Evolutionary conservation across 2,329 filamentous ascomycete species (phyloP).

Genomic region (Passalora sequoiae): DNA sequence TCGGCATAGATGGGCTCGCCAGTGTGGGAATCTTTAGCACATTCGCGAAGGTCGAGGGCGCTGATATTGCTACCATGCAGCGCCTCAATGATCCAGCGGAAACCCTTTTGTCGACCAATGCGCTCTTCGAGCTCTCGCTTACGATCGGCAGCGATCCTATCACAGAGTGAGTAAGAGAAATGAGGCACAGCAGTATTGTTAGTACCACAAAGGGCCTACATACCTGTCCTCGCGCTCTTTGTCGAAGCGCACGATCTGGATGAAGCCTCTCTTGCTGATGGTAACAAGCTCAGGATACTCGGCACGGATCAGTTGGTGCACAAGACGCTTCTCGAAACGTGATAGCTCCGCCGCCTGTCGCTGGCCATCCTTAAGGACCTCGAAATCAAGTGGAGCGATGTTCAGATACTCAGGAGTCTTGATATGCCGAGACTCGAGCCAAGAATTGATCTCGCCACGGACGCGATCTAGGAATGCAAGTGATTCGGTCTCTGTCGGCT

Average conservation of each 20-base stretch:
- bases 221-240: slow-evolving; percentile 42
- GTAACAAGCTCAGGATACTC: slow-evolving; percentile 51
- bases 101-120: slow-evolving; percentile 44
- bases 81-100: slow-evolving; percentile 48
- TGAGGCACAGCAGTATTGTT: too few relatives aligned
- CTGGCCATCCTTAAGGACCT: slow-evolving; percentile 18
- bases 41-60: slow-evolving; percentile 35
- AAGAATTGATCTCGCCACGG: slow-evolving; percentile 43
- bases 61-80: slow-evolving; percentile 37
- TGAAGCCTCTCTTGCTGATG: slow-evolving; percentile 39
- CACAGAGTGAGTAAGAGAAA: too few relatives aligned
- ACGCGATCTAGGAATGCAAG: slow-evolving; percentile 48
- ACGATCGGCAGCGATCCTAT: slow-evolving; percentile 35
- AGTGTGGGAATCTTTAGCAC: slow-evolving; percentile 32
- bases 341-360: slow-evolving; percentile 38
- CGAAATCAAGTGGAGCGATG: slow-evolving; percentile 27
- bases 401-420: slow-evolving; percentile 31
- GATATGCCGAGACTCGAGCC: slow-evolving; percentile 37
- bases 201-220: too few relatives aligned
- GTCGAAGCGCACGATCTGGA: slow-evolving; percentile 41
- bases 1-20: slow-evolving; percentile 36
- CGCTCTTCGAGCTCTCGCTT: slow-evolving; percentile 38
- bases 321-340: slow-evolving; percentile 58
- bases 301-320: slow-evolving; percentile 61
- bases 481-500: slow-evolving; percentile 49